These are phyloP conservation scores for Eurotiales sp. DNA, from an alignment of 2,329 filamentous ascomycete species.

Conservation along the genomic window DNA sequence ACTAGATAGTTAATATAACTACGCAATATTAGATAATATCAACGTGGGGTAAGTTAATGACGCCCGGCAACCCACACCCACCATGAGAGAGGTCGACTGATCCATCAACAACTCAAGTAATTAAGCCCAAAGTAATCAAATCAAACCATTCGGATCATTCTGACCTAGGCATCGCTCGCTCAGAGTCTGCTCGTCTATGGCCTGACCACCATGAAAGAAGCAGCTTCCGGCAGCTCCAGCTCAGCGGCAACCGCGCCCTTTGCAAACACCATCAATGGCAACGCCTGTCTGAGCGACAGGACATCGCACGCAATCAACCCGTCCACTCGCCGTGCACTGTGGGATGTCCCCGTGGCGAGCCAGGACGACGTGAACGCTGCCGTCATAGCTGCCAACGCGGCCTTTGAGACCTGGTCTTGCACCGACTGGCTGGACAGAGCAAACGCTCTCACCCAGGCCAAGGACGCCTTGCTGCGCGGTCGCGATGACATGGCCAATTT, in stretches of 20 bases:
- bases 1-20: no score
- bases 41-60: no score
- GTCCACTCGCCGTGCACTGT: conserved; percentile 43
- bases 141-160: no score
- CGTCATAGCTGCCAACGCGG: conserved; percentile 44
- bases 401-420: conserved; percentile 47
- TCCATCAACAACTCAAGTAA: no score
- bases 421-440: conserved; percentile 44
- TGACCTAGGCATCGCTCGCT: no score
- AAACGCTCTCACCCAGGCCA: conserved; percentile 37
- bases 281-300: conserved; percentile 32
- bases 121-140: no score
- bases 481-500: conserved; percentile 44
- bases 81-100: no score
- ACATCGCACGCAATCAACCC: conserved; percentile 43
- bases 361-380: conserved; percentile 44
- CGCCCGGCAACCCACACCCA: no score
- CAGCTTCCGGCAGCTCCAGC: not conserved
- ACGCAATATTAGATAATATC: no score
- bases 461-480: conserved; percentile 39
- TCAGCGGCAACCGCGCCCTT: conserved; percentile 24
- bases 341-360: conserved; percentile 45
- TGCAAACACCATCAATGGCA: conserved; percentile 46
- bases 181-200: no score
- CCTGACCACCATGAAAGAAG: not conserved